phyloP scores from a whole-genome alignment of 2,329 filamentous ascomycete genomes.

The Podosphaera fusca region DNA sequence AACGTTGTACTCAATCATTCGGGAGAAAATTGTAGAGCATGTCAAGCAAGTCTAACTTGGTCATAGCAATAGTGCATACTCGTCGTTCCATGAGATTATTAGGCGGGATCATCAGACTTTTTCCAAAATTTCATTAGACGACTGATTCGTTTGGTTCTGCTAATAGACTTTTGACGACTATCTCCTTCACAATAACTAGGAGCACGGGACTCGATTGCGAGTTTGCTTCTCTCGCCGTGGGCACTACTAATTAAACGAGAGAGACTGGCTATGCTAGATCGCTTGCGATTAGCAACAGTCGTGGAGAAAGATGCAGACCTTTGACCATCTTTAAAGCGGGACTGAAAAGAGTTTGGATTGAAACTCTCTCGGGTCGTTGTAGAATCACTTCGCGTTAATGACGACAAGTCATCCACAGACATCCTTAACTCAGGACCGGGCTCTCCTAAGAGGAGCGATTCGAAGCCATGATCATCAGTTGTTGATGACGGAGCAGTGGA shows the following conservation, averaged over 20 bases:
- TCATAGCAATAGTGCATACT: background rate
- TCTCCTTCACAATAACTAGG: slow-evolving; percentile 26
- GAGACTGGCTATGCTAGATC: slow-evolving; percentile 54
- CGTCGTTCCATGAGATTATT: background rate
- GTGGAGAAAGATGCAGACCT: slow-evolving; percentile 39
- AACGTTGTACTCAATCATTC: too few relatives aligned
- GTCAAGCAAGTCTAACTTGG: too few relatives aligned
- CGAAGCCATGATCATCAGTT: slow-evolving; percentile 29
- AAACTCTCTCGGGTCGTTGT: slow-evolving; percentile 49
- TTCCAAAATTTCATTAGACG: slow-evolving; percentile 66
- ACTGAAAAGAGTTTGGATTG: slow-evolving; percentile 16
- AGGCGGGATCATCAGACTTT: slow-evolving; percentile 3
- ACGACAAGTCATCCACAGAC: slow-evolving; percentile 52
- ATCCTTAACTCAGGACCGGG: slow-evolving; percentile 48
- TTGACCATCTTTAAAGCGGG: slow-evolving; percentile 29
- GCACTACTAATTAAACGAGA: slow-evolving; percentile 54
- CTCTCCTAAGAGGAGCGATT: slow-evolving; percentile 49
- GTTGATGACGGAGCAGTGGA: slow-evolving; percentile 56
- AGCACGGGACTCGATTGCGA: slow-evolving; percentile 38
- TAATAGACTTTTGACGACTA: slow-evolving; percentile 36
- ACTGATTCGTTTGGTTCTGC: slow-evolving; percentile 46
- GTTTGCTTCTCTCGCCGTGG: slow-evolving; percentile 51
- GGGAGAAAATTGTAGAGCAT: too few relatives aligned
- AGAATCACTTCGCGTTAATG: slow-evolving; percentile 52
- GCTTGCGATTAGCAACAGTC: slow-evolving; percentile 38